Conservation (phyloP, 176 grass and related monocot species). For the Olyra latifolia region DNA sequence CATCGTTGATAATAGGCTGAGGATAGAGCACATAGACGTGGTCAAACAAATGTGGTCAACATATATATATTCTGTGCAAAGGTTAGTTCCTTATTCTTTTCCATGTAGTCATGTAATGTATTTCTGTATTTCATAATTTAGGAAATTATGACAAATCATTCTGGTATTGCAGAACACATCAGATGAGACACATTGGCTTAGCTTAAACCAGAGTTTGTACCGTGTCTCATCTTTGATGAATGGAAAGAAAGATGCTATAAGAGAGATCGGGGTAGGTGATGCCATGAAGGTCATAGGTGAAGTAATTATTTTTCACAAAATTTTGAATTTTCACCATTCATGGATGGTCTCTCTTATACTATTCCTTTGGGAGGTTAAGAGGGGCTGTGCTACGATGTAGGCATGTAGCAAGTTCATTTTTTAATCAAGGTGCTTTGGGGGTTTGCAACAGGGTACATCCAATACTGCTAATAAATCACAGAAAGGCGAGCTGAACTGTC, state of each 20-base stretch:
- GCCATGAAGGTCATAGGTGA: constrained; percentile 29
- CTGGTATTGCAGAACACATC: constrained; percentile 59
- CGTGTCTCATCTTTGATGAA: constrained; percentile 87
- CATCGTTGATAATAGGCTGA: constrained; percentile 67
- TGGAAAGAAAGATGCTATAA: constrained; percentile 90
- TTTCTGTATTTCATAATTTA: constrained; percentile 14
- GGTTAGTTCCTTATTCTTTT: constrained; percentile 51
- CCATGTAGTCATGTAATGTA: background rate
- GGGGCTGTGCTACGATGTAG: constrained; percentile 7
- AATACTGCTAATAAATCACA: constrained; percentile 21
- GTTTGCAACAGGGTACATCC: background rate
- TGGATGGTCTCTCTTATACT: background rate
- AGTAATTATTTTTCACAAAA: background rate
- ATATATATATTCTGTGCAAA: constrained; percentile 98
- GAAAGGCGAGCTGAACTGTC: background rate
- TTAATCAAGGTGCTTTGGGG: constrained; percentile 2
- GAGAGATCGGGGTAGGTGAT: constrained; percentile 73
- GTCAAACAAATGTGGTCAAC: constrained; percentile 91
- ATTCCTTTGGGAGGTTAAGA: constrained; percentile 22
- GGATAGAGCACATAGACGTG: constrained; percentile 95
- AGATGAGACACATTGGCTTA: constrained; percentile 83
- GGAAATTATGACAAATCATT: constrained; percentile 12
- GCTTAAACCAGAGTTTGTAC: constrained; percentile 77
- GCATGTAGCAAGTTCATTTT: background rate
- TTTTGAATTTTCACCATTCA: background rate